Conservation (phyloP, 768 basidiomycete genomes). For the Pleurotus giganteus region DNA sequence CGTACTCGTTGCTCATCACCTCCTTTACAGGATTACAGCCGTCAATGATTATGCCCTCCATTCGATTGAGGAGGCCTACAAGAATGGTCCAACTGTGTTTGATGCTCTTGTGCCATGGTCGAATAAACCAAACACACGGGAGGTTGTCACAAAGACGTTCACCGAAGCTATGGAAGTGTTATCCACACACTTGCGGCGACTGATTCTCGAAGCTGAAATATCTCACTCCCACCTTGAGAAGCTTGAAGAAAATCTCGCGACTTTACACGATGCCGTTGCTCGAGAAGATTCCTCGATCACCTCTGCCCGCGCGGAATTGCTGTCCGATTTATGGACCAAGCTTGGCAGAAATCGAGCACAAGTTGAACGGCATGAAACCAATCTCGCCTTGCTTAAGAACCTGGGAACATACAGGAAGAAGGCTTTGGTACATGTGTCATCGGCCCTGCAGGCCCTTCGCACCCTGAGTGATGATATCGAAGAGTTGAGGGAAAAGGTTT, state of each 20-base stretch:
- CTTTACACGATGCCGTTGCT: constrained; percentile 55
- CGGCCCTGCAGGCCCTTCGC: constrained; percentile 58
- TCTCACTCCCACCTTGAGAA: constrained; percentile 53
- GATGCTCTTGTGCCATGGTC: constrained; percentile 39
- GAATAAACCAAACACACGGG: constrained; percentile 29
- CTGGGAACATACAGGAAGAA: constrained; percentile 56
- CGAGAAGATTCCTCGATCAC: constrained; percentile 54
- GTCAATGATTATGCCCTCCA: constrained; percentile 70
- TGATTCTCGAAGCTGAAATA: constrained; percentile 66
- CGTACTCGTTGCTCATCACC: not conserved
- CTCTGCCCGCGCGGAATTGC: constrained; percentile 47
- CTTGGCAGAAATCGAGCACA: constrained; percentile 58
- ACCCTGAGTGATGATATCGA: constrained; percentile 74
- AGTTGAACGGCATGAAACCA: constrained; percentile 48
- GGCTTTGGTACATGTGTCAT: constrained; percentile 65
- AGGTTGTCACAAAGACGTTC: constrained; percentile 55
- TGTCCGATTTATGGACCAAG: constrained; percentile 67
- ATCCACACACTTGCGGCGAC: constrained; percentile 46
- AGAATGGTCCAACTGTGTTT: constrained; percentile 30
- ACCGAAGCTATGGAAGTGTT: constrained; percentile 61
- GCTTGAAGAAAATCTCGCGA: constrained; percentile 58
- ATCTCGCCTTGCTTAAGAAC: constrained; percentile 52
- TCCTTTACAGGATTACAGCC: constrained; percentile 56
- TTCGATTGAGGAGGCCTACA: constrained; percentile 45
- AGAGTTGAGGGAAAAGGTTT: constrained; percentile 69